Conservation (phyloP, 106 monocot species). For the Dioscorea alata region DNA sequence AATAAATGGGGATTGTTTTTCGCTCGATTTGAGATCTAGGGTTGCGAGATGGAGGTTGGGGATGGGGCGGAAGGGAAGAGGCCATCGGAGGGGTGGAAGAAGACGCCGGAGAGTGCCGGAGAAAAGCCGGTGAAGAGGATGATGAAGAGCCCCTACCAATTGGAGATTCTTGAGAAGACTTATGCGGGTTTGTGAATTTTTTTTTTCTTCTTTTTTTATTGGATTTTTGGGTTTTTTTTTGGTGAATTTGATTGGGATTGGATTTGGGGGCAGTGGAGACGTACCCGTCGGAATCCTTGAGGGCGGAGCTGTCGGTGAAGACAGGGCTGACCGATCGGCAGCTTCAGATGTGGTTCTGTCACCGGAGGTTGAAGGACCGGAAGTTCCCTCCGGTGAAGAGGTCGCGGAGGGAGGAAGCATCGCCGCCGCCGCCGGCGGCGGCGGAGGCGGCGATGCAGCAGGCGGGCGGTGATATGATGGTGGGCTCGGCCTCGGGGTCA, state of each 20-base stretch:
- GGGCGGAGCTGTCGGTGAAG: slow-evolving; percentile 83
- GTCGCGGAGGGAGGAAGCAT: slow-evolving; percentile 32
- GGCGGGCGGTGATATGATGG: slow-evolving; percentile 8
- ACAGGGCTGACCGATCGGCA: slow-evolving; percentile 82
- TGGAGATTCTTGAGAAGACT: slow-evolving; percentile 90
- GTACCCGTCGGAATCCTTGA: slow-evolving; percentile 68
- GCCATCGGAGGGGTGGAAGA: slow-evolving; percentile 15
- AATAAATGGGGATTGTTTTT: slow-evolving; percentile 5
- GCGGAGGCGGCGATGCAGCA: slow-evolving; percentile 1
- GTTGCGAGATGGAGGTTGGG: slow-evolving; percentile 31
- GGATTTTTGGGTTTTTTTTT: not conserved
- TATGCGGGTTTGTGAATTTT: slow-evolving; percentile 53
- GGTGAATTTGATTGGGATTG: not conserved
- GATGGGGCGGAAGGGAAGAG: slow-evolving; percentile 11
- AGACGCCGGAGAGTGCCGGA: slow-evolving; percentile 16
- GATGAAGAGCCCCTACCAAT: slow-evolving; percentile 97
- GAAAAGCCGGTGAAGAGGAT: slow-evolving; percentile 61
- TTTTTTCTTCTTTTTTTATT: no score
- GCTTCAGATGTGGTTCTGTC: slow-evolving; percentile 99
- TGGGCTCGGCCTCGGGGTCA: not conserved
- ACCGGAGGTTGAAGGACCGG: slow-evolving; percentile 85
- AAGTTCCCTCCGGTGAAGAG: slow-evolving; percentile 43
- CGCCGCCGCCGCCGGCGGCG: not conserved
- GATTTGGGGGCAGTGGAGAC: slow-evolving; percentile 21
- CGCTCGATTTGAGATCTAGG: slow-evolving; percentile 12